A percentile compares a stretch with the other conserved stretches of the same genome.
phyloP scores from a whole-genome alignment of 805 yeast genomes.

The Teunomyces lycoperdinae region DNA sequence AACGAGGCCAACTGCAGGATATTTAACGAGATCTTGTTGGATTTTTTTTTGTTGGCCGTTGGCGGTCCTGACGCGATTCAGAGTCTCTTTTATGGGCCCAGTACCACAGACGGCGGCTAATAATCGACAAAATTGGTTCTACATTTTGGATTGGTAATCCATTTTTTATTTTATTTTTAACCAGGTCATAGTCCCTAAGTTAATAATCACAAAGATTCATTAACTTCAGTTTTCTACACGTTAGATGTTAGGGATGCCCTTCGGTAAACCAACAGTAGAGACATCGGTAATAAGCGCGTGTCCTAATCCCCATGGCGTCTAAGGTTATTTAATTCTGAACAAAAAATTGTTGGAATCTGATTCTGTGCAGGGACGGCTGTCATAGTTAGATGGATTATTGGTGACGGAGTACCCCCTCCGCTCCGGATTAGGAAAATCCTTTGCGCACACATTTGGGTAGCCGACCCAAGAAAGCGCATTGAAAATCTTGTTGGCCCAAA shows the following conservation, averaged over 20 bases:
- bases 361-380: background rate
- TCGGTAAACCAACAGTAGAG: no score
- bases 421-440: background rate
- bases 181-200: background rate
- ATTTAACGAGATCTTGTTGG: conserved; percentile 2
- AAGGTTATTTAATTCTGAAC: background rate
- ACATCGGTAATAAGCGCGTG: background rate
- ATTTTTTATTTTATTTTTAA: background rate
- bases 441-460: background rate
- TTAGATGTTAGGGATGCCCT: no score
- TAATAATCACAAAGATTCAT: no score
- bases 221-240: no score
- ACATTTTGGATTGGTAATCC: background rate
- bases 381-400: background rate
- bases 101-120: background rate
- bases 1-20: background rate
- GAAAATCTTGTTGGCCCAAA: no score
- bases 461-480: background rate
- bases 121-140: background rate
- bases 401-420: background rate
- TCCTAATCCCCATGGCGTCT: background rate
- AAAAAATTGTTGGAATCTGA: background rate
- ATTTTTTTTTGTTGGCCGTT: conserved; percentile 3
- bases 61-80: background rate
- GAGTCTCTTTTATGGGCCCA: background rate